Conservation (phyloP, 2,329 filamentous ascomycete genomes). For the Nothomitra cinnamomea region DNA sequence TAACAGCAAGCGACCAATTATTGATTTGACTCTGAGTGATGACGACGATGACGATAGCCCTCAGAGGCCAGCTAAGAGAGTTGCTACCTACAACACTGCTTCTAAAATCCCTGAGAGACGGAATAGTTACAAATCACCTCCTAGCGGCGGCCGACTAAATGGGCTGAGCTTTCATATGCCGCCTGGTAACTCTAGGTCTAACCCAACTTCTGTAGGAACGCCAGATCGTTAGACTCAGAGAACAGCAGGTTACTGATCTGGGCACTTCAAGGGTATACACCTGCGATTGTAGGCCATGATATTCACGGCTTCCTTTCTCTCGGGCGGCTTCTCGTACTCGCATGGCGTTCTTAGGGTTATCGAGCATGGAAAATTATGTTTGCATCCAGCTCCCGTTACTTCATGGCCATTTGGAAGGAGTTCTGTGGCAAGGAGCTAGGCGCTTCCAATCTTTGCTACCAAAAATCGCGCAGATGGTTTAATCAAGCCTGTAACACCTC, state of each 20-base stretch:
- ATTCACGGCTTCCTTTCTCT: too few relatives aligned
- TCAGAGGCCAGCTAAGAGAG: conserved; percentile 18
- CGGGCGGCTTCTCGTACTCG: neutral
- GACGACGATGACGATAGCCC: conserved; percentile 27
- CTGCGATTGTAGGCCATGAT: too few relatives aligned
- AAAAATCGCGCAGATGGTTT: neutral
- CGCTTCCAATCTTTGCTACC: neutral
- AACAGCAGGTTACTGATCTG: too few relatives aligned
- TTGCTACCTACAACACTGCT: conserved; percentile 4
- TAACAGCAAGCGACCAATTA: conserved; percentile 30
- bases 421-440: neutral
- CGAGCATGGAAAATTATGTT: neutral
- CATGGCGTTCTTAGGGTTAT: neutral
- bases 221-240: neutral
- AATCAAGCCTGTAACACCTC: neutral
- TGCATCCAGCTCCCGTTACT: neutral
- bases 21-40: conserved; percentile 35
- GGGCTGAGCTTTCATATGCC: conserved; percentile 1
- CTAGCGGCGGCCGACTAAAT: neutral
- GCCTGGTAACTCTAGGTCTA: conserved; percentile 1
- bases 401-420: neutral
- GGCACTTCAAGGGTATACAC: too few relatives aligned
- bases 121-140: neutral
- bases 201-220: neutral
- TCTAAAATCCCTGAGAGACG: neutral